Evolutionary conservation across 2,329 filamentous ascomycete genomes (phyloP).

Genomic region (Clonostachys byssicola): DNA sequence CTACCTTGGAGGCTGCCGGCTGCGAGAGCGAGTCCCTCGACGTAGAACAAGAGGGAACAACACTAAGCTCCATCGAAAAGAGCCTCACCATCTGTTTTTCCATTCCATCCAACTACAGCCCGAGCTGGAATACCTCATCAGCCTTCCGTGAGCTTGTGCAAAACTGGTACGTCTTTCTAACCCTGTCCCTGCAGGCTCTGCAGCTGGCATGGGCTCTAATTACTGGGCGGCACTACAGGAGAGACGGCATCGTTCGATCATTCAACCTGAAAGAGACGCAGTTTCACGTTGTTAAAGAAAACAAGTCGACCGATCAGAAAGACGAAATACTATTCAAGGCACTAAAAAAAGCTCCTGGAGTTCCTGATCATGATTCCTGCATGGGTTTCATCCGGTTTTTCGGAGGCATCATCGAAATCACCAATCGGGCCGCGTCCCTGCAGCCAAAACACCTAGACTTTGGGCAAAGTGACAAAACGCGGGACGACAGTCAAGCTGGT

Average conservation of each 20-base stretch:
- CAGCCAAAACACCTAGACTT: neutral
- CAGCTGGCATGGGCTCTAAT: neutral
- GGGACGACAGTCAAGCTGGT: neutral
- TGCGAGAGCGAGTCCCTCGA: too few species aligned
- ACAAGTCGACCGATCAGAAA: neutral
- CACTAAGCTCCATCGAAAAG: too few species aligned
- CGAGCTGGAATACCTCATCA: neutral
- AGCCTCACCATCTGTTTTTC: too few species aligned
- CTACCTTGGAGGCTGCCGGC: too few species aligned
- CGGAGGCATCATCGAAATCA: neutral
- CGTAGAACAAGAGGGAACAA: too few species aligned
- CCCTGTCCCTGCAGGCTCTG: neutral
- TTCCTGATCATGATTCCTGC: neutral
- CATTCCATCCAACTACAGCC: neutral
- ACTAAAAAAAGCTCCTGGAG: neutral
- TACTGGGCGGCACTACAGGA: neutral
- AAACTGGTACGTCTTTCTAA: neutral
- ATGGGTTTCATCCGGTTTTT: neutral
- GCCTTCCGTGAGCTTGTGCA: neutral
- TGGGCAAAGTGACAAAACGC: neutral
- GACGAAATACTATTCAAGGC: neutral
- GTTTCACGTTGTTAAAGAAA: neutral
- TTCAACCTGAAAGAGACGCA: neutral
- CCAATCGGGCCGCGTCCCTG: neutral
- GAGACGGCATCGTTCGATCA: neutral